Percentiles rank a stretch among this genome's conserved stretches.
phyloP scores from a whole-genome alignment of 768 basidiomycete species.

The Chalciporus piperatus region DNA sequence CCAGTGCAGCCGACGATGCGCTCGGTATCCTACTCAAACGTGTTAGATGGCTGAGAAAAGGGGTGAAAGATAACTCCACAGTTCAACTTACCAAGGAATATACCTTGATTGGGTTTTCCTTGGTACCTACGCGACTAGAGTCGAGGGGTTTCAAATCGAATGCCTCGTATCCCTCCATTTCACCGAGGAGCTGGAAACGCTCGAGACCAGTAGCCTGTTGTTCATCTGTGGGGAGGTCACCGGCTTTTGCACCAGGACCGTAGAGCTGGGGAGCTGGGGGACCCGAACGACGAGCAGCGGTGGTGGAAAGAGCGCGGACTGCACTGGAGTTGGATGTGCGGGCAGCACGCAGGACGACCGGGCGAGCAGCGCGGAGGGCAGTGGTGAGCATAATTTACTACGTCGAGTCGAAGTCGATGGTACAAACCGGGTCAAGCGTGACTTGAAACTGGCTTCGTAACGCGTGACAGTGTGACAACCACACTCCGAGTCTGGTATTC shows the following conservation, averaged over 20 bases:
- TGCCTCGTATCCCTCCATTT: constrained; percentile 81
- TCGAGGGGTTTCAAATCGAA: constrained; percentile 89
- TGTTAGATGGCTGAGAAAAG: neutral
- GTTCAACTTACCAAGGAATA: constrained; percentile 69
- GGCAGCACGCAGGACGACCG: constrained; percentile 19
- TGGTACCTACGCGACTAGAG: constrained; percentile 82
- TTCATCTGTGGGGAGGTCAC: constrained; percentile 78
- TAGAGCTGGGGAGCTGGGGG: constrained; percentile 63
- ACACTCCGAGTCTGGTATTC: no score
- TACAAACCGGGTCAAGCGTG: constrained; percentile 28
- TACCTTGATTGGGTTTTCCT: constrained; percentile 83
- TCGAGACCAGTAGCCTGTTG: constrained; percentile 96
- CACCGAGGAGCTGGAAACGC: constrained; percentile 88
- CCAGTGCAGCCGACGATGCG: constrained; percentile 95
- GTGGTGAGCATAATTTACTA: constrained; percentile 25
- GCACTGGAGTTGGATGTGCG: constrained; percentile 25
- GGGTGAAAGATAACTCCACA: neutral
- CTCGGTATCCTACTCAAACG: constrained; percentile 58
- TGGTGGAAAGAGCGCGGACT: constrained; percentile 59
- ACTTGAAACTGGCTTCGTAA: constrained; percentile 23
- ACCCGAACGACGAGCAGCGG: constrained; percentile 53
- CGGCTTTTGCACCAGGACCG: constrained; percentile 69
- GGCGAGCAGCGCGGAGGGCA: constrained; percentile 27
- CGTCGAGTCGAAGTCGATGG: constrained; percentile 14
- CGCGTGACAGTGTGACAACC: constrained; percentile 19